These are phyloP conservation scores for Chrysanthemum lavandulifolium DNA, from an alignment of 129 eudicot genomes.

Conservation along the genomic window DNA sequence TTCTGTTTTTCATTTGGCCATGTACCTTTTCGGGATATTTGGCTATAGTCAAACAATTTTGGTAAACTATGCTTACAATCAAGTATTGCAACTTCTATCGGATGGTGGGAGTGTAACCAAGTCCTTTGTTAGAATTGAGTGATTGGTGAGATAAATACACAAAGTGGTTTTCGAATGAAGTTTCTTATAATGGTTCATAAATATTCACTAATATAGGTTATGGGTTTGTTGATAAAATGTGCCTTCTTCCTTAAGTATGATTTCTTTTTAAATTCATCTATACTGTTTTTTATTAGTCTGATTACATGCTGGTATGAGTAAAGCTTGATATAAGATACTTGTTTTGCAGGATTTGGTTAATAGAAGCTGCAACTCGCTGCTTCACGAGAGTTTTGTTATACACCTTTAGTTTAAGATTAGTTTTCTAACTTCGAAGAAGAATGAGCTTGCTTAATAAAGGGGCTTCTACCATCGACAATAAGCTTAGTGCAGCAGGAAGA, in stretches of 20 bases:
- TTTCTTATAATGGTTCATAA: background rate
- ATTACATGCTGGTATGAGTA: background rate
- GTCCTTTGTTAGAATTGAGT: constrained; percentile 1
- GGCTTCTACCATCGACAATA: constrained; percentile 57
- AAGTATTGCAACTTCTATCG: constrained; percentile 7
- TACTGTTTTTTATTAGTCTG: no score
- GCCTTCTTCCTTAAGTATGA: no score
- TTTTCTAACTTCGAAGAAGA: constrained; percentile 30
- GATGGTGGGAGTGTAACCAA: background rate
- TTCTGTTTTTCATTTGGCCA: no score
- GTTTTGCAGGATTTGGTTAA: constrained; percentile 54
- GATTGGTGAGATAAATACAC: constrained; percentile 10
- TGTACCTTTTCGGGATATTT: no score
- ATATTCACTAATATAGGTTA: background rate
- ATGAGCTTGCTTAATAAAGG: constrained; percentile 73
- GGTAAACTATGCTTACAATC: background rate
- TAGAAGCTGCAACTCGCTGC: constrained; percentile 16
- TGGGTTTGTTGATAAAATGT: constrained; percentile 5
- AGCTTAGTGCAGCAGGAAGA: constrained; percentile 42
- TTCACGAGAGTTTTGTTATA: constrained; percentile 15
- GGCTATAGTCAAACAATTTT: background rate
- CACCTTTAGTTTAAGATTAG: constrained; percentile 25
- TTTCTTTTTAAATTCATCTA: no score
- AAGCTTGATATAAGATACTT: constrained; percentile 8
- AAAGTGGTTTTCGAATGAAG: constrained; percentile 1